Conservation (phyloP, 495 filamentous ascomycete species). For the Neurospora sp. region DNA sequence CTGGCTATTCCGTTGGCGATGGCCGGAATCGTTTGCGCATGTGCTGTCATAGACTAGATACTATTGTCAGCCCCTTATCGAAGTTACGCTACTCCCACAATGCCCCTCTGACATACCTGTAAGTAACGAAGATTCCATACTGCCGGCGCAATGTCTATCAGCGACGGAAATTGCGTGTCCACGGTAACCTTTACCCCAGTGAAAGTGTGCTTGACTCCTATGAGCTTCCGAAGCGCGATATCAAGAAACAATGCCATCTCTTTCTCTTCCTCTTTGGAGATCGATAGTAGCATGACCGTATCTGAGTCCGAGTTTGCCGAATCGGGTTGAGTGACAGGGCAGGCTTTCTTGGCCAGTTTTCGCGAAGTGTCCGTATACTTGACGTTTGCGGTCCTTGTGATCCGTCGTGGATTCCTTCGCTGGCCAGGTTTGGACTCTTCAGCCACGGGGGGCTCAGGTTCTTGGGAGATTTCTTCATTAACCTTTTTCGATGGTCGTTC, state of each 20-base stretch:
- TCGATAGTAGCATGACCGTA: background rate
- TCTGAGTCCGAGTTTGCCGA: background rate
- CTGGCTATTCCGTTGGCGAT: slow-evolving; percentile 15
- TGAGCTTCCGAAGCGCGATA: slow-evolving; percentile 21
- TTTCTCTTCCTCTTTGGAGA: slow-evolving; percentile 1
- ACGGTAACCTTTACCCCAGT: slow-evolving; percentile 15
- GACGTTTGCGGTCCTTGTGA: background rate
- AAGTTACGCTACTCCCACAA: background rate
- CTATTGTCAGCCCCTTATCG: background rate
- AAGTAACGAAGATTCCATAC: slow-evolving; percentile 36
- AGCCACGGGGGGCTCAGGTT: background rate
- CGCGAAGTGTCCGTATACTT: background rate
- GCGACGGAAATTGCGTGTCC: slow-evolving; percentile 10
- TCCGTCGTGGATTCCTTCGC: background rate
- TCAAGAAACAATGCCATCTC: slow-evolving; percentile 22
- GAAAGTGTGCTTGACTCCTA: slow-evolving; percentile 19
- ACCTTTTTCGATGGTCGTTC: background rate
- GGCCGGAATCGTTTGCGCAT: slow-evolving; percentile 12
- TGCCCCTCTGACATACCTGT: slow-evolving; percentile 14
- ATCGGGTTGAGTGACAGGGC: background rate
- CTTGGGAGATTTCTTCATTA: background rate
- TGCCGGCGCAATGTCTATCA: slow-evolving; percentile 34
- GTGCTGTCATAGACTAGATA: slow-evolving; percentile 13
- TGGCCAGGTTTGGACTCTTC: background rate
- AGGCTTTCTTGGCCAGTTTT: background rate